These are phyloP conservation scores for Fusarium subtropicale DNA, from an alignment of 2,329 filamentous ascomycete genomes.

Conservation along the genomic window DNA sequence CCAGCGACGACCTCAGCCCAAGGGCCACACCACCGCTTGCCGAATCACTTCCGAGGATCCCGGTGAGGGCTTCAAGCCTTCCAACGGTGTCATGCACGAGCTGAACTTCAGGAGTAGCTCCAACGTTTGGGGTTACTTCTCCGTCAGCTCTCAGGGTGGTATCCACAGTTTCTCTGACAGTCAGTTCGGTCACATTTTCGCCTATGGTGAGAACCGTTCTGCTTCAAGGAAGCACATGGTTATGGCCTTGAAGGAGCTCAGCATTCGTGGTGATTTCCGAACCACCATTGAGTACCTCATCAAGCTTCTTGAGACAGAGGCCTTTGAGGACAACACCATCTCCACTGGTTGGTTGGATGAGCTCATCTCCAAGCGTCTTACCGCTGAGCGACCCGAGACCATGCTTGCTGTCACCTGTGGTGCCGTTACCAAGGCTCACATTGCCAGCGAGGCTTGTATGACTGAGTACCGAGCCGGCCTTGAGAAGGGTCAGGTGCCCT, in stretches of 20 bases:
- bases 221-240: conserved; percentile 99
- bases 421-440: conserved; percentile 93
- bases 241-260: conserved; percentile 96
- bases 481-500: conserved; percentile 96
- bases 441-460: conserved; percentile 91
- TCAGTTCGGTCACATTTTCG: conserved; percentile 99
- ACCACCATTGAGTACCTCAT: conserved; percentile 99
- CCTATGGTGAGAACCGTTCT: conserved; percentile 96
- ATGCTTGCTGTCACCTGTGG: conserved; percentile 96
- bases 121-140: conserved; percentile 99
- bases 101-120: conserved; percentile 99
- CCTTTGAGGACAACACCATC: conserved; percentile 99
- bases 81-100: conserved; percentile 98
- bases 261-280: conserved; percentile 98
- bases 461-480: conserved; percentile 87
- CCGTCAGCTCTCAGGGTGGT: conserved; percentile 93
- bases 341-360: conserved; percentile 99
- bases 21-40: conserved; percentile 97
- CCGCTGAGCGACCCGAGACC: conserved; percentile 92
- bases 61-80: conserved; percentile 99
- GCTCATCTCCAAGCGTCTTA: conserved; percentile 97
- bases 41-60: conserved; percentile 99
- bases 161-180: conserved; percentile 99
- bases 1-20: conserved; percentile 90
- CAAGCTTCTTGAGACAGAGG: conserved; percentile 97